A percentile compares a stretch with the other conserved stretches of the same genome.
These are phyloP conservation scores for Podospora pseudocomata DNA, from an alignment of 495 filamentous ascomycete species.

Conservation along the genomic window DNA sequence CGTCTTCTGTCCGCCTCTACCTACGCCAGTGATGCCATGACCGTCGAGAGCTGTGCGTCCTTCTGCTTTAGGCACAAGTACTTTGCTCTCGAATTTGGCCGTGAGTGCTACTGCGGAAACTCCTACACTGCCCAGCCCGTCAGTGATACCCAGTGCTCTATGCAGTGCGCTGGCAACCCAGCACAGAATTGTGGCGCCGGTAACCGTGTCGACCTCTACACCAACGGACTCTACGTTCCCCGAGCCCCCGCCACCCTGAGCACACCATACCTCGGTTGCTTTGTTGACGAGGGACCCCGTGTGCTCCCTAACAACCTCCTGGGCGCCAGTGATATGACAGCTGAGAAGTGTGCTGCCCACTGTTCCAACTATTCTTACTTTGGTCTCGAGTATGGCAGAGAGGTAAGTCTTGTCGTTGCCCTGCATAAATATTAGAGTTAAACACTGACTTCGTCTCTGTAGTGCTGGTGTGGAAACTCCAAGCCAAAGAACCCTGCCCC, in stretches of 20 bases:
- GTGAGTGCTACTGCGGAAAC: constrained; percentile 36
- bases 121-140: constrained; percentile 13
- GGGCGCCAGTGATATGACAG: constrained; percentile 18
- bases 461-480: constrained; percentile 22
- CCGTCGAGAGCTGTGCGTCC: constrained; percentile 54
- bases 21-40: constrained; percentile 50
- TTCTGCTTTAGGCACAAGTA: constrained; percentile 49
- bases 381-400: constrained; percentile 20
- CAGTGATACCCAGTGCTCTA: constrained; percentile 40
- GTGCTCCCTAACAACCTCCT: constrained; percentile 18
- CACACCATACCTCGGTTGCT: constrained; percentile 20
- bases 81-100: constrained; percentile 27
- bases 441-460: background rate
- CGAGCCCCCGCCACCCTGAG: constrained; percentile 7
- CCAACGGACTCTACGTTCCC: constrained; percentile 22
- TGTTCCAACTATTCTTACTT: constrained; percentile 18
- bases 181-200: constrained; percentile 44
- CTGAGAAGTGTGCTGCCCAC: constrained; percentile 17
- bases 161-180: constrained; percentile 45
- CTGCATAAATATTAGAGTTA: background rate
- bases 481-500: constrained; percentile 1
- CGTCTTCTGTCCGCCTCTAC: constrained; percentile 54
- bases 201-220: constrained; percentile 48
- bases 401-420: background rate
- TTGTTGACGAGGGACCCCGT: constrained; percentile 20